Percentiles rank a stretch among this genome's conserved stretches.
These are phyloP conservation scores for Thermomucor indicae-seudaticae DNA, from an alignment of 371 early-diverging fungal genomes.

Conservation along the genomic window DNA sequence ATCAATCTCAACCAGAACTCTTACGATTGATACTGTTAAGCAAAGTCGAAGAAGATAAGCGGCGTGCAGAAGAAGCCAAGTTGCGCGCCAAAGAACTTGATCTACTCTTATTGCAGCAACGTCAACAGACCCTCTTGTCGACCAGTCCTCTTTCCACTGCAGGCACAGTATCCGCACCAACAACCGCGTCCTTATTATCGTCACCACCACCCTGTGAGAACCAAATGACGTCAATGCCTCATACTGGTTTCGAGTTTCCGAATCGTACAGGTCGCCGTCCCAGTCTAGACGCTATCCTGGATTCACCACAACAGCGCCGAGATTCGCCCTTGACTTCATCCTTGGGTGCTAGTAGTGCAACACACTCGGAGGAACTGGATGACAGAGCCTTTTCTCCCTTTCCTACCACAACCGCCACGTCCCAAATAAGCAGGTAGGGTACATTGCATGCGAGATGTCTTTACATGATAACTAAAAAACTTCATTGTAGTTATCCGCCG, in stretches of 20 bases:
- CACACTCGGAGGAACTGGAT: constrained; percentile 8
- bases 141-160: too few species aligned
- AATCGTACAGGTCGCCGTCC: too few species aligned
- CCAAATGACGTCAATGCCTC: too few species aligned
- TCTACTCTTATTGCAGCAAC: constrained; percentile 22
- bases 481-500: not conserved
- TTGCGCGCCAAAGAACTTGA: constrained; percentile 40
- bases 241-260: too few species aligned
- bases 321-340: constrained; percentile 2
- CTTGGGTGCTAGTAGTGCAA: constrained; percentile 4
- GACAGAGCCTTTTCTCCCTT: constrained; percentile 9
- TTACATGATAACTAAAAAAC: constrained; percentile 3
- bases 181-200: not conserved
- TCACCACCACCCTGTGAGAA: too few species aligned
- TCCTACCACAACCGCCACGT: not conserved
- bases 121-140: too few species aligned
- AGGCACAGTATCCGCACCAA: not conserved
- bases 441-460: constrained; percentile 1
- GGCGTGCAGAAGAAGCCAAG: constrained; percentile 38
- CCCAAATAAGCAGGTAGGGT: constrained; percentile 26
- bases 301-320: constrained; percentile 15
- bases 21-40: constrained; percentile 45
- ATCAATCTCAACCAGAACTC: constrained; percentile 46
- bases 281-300: constrained; percentile 30
- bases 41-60: constrained; percentile 53